phyloP scores from a whole-genome alignment of 371 early-diverging fungal species.

The Mycotypha africana region DNA sequence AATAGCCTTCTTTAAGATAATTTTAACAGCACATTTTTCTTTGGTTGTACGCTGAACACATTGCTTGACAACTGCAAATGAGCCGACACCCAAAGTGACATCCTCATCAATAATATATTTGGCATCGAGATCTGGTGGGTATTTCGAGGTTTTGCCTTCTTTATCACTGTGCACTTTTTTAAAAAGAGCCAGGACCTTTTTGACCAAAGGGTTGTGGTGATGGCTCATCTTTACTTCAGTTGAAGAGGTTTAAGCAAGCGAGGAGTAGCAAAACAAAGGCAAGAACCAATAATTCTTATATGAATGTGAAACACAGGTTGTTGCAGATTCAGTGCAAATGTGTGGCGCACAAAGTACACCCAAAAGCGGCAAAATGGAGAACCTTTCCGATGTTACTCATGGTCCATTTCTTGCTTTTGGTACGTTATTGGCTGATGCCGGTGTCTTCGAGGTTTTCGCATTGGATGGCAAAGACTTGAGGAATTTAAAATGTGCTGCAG shows the following conservation, averaged over 20 bases:
- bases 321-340: too few relatives aligned
- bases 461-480: too few relatives aligned
- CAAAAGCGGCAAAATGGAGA: too few relatives aligned
- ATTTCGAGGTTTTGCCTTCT: constrained; percentile 17
- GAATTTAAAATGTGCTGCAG: too few relatives aligned
- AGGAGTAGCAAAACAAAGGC: not conserved
- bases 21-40: constrained; percentile 72
- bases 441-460: too few relatives aligned
- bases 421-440: too few relatives aligned
- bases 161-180: constrained; percentile 36
- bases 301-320: too few relatives aligned
- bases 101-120: constrained; percentile 40
- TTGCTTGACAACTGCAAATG: constrained; percentile 77
- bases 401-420: too few relatives aligned
- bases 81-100: constrained; percentile 60
- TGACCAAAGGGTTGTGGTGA: constrained; percentile 23
- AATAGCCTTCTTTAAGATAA: constrained; percentile 66
- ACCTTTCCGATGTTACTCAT: too few relatives aligned
- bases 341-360: too few relatives aligned
- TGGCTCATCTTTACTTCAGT: constrained; percentile 1
- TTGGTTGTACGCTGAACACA: constrained; percentile 49
- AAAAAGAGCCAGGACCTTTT: constrained; percentile 31
- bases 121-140: constrained; percentile 31
- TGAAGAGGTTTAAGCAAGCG: not conserved
- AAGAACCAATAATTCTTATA: not conserved